Evolutionary conservation across 495 filamentous ascomycete genomes (phyloP), one percentile per base, ranked within the genome.

Genomic region (Aspergillus sclerotiicarbonarius): DNA sequence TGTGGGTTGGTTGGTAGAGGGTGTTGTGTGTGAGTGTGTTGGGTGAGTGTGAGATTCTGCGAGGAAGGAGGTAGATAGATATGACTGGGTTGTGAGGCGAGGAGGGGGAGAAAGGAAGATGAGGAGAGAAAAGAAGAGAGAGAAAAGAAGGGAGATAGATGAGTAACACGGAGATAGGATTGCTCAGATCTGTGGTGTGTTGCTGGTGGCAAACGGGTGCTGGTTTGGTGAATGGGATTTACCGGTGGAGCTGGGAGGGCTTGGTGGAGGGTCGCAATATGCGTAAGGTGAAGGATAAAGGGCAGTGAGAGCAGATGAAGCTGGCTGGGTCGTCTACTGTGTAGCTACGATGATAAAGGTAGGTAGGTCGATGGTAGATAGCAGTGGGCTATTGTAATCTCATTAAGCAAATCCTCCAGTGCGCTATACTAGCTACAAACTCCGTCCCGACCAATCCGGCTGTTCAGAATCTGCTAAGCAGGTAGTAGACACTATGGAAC

Each of bases 91-190:
- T n/a, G n/a, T n/a, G n/a, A n/a, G n/a, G n/a, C n/a, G n/a, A n/a
- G n/a, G n/a, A n/a, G 44, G 54, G 31, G 49, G 18, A 53, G 25
- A 43, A 35, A 12, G 18, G 15, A 39, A 19, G 44, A 32, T 31
- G 43, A 49, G 48, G 44, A 56, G 49, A 29, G n/a, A 10, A 6
- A 43, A 59, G 44, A 48, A 19, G 30, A 12, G 41, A 31, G 21
- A 49, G 45, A 35, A 29, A 54, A 9, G 8, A 0, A 32, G 20
- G 15, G 44, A 4, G 3, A 54, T 4, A 25, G 0, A 30, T 15
- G 18, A 32, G 1, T 48, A 21, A 13, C 13, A 15, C 45, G 25
- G 25, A 12, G 12, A 49, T 20, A 15, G 46, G 6, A 20, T 16
- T 3, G 6, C 10, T 8, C 9, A 12, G 9, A 37, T 37, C 5